Evolutionary conservation across 2,329 filamentous ascomycete genomes (phyloP).

Genomic region (Sarocladium strictum): DNA sequence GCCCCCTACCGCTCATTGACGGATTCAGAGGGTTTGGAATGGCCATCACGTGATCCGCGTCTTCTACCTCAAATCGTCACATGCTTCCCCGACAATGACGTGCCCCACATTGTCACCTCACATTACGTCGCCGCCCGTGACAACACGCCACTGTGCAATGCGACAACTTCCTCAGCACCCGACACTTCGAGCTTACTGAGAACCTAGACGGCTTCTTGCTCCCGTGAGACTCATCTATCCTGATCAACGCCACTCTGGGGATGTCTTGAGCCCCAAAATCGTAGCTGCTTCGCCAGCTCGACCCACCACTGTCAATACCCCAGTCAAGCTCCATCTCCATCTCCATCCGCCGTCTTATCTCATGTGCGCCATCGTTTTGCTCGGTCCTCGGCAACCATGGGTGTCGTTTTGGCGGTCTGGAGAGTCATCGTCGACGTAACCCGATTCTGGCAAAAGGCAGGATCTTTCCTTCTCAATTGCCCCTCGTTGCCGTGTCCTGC

Average conservation of each 20-base stretch:
- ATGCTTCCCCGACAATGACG: background rate
- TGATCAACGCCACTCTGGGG: background rate
- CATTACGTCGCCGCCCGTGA: background rate
- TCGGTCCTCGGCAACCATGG: conserved; percentile 23
- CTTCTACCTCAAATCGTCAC: background rate
- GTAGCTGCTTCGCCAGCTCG: conserved; percentile 2
- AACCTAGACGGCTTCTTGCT: too few relatives aligned
- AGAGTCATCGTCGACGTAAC: conserved; percentile 56
- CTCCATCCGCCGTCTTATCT: background rate
- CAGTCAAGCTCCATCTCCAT: background rate
- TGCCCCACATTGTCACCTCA: conserved; percentile 2
- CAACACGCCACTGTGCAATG: background rate
- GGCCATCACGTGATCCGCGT: background rate
- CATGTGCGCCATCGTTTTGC: conserved; percentile 1
- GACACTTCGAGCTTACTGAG: background rate
- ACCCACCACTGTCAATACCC: background rate
- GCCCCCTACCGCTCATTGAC: too few relatives aligned
- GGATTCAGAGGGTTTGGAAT: background rate
- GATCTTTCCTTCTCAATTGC: conserved; percentile 13
- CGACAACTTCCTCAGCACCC: background rate
- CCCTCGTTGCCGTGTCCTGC: conserved; percentile 12
- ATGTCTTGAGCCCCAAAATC: background rate
- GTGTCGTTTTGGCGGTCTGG: conserved; percentile 43
- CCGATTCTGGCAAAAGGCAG: conserved; percentile 57
- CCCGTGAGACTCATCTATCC: background rate